Evolutionary conservation across 1,139 yeast genomes (phyloP), one percentile per base, ranked within the genome.

Genomic region (Yamadazyma pseudoaaseri): DNA sequence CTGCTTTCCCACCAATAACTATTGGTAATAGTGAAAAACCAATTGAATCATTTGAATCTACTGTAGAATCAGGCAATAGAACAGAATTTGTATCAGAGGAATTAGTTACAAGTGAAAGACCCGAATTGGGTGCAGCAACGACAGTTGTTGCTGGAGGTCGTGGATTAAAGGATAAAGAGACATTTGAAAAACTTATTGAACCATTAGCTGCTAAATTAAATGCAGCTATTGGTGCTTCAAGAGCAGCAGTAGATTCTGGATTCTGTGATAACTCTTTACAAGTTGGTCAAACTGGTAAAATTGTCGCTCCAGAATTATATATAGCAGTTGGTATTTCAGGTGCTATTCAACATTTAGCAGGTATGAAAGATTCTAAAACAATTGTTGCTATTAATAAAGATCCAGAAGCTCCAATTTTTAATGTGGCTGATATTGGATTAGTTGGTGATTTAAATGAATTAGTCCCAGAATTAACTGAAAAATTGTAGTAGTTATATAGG

Each of bases 281-380:
- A 65, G 92, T 92, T 41, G 98, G 98, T 35, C 98, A 92, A 66
- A 92, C 98, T 9, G 98, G 98, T 52, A 92, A 92, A 59, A 90
- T 90, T 36, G 95, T 92, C 32, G 97, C 98, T 3, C 98, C 98
- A 12, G 96, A 90, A 27, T 74, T 90, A 49, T 92, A 92, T 58
- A 62, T 92, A 37, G 97, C 97, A 3, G 81, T 90, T 28, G 98
- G 98, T 44, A 79, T 92, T 39, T 86, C 96, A 18, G 98, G 98
- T 42, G 98, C 98, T 27, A 92, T 92, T 51, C 98, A 92, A 64
- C 97, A 92, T 64, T 70, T 92, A 56, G 98, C 98, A 1, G 98
- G 98, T 46, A 92, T 92, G 97, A 90, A 90, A 65, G 97, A 92
- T 57, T 77, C 97, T 29, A 89, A 89, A 67, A 79, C 82, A 27